A percentile compares a stretch with the other conserved stretches of the same genome.
These are phyloP conservation scores for Symbiotaphrina buchneri DNA, from an alignment of 495 filamentous ascomycete species.

Conservation along the genomic window DNA sequence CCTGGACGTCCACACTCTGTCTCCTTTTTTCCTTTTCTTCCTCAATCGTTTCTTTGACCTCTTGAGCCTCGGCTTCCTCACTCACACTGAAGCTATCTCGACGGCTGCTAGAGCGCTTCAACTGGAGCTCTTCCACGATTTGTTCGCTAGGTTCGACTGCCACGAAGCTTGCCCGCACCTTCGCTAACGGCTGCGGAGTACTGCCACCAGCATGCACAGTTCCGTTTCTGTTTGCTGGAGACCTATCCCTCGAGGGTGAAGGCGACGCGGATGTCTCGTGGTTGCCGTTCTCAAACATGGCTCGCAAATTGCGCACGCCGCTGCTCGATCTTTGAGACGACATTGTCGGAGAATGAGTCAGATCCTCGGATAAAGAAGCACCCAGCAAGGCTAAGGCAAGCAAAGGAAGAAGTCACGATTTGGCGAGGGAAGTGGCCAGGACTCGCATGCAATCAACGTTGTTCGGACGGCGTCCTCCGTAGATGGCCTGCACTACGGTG, in stretches of 20 bases:
- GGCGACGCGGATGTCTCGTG: constrained; percentile 25
- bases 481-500: too few species aligned
- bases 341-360: constrained; percentile 21
- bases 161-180: constrained; percentile 68
- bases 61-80: constrained; percentile 3
- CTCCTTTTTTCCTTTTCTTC: constrained; percentile 15
- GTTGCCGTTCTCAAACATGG: constrained; percentile 66
- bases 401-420: too few species aligned
- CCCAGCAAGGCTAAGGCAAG: too few species aligned
- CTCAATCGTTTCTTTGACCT: constrained; percentile 27
- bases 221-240: too few species aligned
- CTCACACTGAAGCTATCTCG: not conserved
- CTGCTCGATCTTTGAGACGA: constrained; percentile 20
- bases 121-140: constrained; percentile 17
- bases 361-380: too few species aligned
- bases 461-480: too few species aligned
- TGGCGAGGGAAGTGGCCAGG: too few species aligned
- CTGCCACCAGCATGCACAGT: too few species aligned
- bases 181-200: constrained; percentile 48
- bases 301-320: constrained; percentile 52
- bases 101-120: not conserved
- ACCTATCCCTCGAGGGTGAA: too few species aligned
- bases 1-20: not conserved
- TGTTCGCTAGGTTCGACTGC: constrained; percentile 43
- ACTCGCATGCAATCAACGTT: too few species aligned